Base-by-base conservation (phyloP, 148 eudicot species). In the Pharnaceum exiguum region DNA sequence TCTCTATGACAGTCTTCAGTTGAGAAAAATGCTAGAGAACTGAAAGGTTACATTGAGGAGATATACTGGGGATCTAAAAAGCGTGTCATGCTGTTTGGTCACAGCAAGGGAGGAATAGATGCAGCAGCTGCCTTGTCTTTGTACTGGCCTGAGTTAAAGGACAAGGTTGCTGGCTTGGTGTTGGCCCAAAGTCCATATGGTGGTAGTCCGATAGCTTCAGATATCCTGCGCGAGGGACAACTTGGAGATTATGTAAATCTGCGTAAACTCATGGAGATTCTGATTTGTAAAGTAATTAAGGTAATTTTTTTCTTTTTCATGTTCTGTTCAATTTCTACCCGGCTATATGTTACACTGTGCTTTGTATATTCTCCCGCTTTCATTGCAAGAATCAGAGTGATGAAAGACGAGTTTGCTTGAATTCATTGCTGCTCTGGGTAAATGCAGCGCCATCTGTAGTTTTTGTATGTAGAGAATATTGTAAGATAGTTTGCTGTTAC, bases 121-220 rank as follows among this genome's bases (percentile, higher is more conserved):
- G 72, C 96, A 37, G 99, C 99, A 15, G 99, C 99, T 71, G 87
- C 95, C 63, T 69, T 93, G 51, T 86, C 99, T 32, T 81, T 93
- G 85, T 86, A 93, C 68, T 93, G 99, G 96, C 72, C 84, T 62
- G 96, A 85, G 49, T 67, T 93, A 68, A 86, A 85, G 74, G 96
- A 86, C 60, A 93, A 86, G 69, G 99, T 93, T 62, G 95, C 90
- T 24, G 99, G 99, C 28, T 67, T 93, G 70, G 96, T 75, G 36
- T 82, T 89, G 60, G 83, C 99, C 28, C 96, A 93, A 68, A 89
- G 96, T 71, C 99, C 99, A n/a, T 93, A 89, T 35, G 99, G 96
- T 39, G 99, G 99, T 33, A 89, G 95, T 69, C 99, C 99, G 45
- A 83, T 93, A 49, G 99, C 96, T 70, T 89, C 99, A 22, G 99